Base-by-base conservation (phyloP, 2,329 filamentous ascomycete genomes). In the Emmonsia crescens region DNA sequence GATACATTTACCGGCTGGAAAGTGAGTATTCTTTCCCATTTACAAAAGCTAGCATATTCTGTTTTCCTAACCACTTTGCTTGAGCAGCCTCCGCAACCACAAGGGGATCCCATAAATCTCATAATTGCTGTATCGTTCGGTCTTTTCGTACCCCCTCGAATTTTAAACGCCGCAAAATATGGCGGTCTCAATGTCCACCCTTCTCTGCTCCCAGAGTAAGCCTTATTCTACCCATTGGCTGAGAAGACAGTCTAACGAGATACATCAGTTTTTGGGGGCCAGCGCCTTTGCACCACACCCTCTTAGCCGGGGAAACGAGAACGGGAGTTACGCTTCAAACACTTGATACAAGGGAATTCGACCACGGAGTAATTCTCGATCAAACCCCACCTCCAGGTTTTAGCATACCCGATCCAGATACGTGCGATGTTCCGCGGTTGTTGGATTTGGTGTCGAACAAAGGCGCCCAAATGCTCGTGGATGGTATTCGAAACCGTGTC, bases 71-170 rank as follows among this genome's bases (percentile, higher is more conserved):
- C 62, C 31, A 24, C 12, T 60, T 46, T 42, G 40, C 19, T 33
- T 44, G 60, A 46, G 31, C 66, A 87, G 81, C 80, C 86, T 40
- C 86, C 87, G 0, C 69, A 71, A 51, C 70, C 78, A 2, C 60
- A 77, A 19, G 70, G 68, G 42, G 69, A 72, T 33, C 67, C 76
- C 31, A 85, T 85, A 66, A 91, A 96, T 72, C 79, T 99, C 62
- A 83, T 99, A 67, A 80, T 97, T 54, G 92, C 92, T 56, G 94
- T 97, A 4, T 97, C 94, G 0, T 99, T 97, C 75, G 94, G 94
- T 2, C 82, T 96, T 8, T 88, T 96, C 64, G 86, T 99, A 0
- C 94, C 94, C 0, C 81, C 82, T 0, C 82, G 90, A 4, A 84
- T 97, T 19, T 79, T 99, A 27, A 77, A 78, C 27, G 77, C 77